These are phyloP conservation scores for Saksenaea oblongispora DNA, from an alignment of 371 early-diverging fungal genomes.

Conservation along the genomic window DNA sequence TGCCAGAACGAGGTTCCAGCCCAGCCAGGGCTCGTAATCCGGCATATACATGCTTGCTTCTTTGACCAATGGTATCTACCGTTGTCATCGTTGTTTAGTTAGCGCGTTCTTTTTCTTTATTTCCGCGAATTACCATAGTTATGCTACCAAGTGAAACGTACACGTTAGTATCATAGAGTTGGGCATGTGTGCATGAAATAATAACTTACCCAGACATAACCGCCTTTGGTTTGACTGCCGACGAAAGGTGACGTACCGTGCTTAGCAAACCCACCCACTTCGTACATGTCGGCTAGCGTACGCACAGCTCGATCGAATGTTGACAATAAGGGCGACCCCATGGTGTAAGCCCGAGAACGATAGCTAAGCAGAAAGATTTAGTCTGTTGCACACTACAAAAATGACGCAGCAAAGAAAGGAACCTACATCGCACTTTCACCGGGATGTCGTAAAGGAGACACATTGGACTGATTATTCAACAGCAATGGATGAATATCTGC, in stretches of 20 bases:
- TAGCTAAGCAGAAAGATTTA: slow-evolving; percentile 21
- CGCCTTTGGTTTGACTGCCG: slow-evolving; percentile 10
- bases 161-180: not conserved
- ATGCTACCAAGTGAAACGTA: not conserved
- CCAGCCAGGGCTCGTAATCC: slow-evolving; percentile 31
- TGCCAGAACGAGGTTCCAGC: slow-evolving; percentile 45
- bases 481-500: slow-evolving; percentile 82
- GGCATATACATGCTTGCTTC: slow-evolving; percentile 21
- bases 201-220: slow-evolving; percentile 31
- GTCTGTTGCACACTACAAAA: no score
- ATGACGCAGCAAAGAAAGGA: not conserved
- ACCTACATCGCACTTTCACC: slow-evolving; percentile 65
- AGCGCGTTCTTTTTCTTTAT: not conserved
- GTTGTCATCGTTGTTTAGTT: not conserved
- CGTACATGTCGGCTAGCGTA: slow-evolving; percentile 58
- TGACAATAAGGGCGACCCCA: slow-evolving; percentile 51
- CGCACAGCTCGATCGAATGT: slow-evolving; percentile 47
- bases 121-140: not conserved
- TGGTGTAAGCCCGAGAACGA: slow-evolving; percentile 69
- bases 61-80: slow-evolving; percentile 26
- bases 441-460: slow-evolving; percentile 61
- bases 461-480: slow-evolving; percentile 71
- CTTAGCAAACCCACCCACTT: slow-evolving; percentile 37
- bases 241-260: slow-evolving; percentile 31
- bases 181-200: slow-evolving; percentile 9